Conservation (phyloP, 2,329 filamentous ascomycete species). For the Epichloe gansuensis region DNA sequence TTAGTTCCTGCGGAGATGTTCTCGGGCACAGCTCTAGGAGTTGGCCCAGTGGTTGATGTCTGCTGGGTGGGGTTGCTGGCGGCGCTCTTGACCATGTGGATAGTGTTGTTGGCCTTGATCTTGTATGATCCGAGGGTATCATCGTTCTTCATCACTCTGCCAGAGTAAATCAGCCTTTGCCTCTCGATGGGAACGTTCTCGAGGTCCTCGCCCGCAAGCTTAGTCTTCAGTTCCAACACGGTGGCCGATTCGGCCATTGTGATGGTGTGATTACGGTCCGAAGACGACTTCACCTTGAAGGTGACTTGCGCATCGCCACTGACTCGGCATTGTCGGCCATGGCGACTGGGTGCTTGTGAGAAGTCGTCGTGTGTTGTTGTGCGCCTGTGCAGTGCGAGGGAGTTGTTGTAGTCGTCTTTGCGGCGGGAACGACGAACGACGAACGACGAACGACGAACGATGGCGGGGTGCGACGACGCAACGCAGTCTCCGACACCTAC, state of each 20-base stretch:
- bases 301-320: conserved; percentile 66
- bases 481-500: neutral
- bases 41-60: conserved; percentile 27
- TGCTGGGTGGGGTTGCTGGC: conserved; percentile 59
- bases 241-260: conserved; percentile 67
- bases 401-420: neutral
- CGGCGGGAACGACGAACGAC: neutral
- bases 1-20: conserved; percentile 72
- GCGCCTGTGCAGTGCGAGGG: neutral
- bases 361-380: neutral
- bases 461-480: neutral
- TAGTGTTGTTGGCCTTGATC: conserved; percentile 89
- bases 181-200: conserved; percentile 80
- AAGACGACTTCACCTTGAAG: conserved; percentile 97
- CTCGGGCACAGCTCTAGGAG: conserved; percentile 42
- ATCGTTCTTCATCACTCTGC: conserved; percentile 89
- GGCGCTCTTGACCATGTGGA: conserved; percentile 94
- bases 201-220: conserved; percentile 68
- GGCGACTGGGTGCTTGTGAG: conserved; percentile 9
- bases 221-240: conserved; percentile 78
- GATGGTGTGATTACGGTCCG: conserved; percentile 71
- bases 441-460: neutral
- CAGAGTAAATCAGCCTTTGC: conserved; percentile 94
- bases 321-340: conserved; percentile 56
- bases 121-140: conserved; percentile 80